Percentiles rank a stretch among this genome's conserved stretches.
Conservation (phyloP, 495 filamentous ascomycete species). For the Massariosphaeria phaeospora region DNA sequence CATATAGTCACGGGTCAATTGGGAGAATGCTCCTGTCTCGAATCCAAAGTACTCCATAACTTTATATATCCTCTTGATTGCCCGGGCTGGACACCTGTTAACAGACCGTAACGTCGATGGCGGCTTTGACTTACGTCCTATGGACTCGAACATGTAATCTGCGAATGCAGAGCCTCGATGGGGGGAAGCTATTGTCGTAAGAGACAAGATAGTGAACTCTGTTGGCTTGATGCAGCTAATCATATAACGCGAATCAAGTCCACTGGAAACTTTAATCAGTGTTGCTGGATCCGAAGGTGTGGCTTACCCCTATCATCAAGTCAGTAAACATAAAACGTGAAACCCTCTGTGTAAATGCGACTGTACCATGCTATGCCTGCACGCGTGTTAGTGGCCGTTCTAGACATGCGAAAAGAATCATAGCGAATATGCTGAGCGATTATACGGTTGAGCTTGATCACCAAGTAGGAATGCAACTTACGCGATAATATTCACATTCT, state of each 20-base stretch:
- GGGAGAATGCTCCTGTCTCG: constrained; percentile 76
- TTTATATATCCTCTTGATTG: constrained; percentile 66
- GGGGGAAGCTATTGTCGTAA: constrained; percentile 85
- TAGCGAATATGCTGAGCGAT: not conserved
- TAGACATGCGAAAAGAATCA: not conserved
- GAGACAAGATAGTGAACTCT: constrained; percentile 66
- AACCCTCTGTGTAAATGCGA: too few species aligned
- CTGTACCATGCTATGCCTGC: constrained; percentile 67
- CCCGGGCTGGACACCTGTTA: constrained; percentile 18
- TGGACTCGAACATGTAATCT: constrained; percentile 71
- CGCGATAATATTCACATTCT: constrained; percentile 83
- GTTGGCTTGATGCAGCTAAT: constrained; percentile 69
- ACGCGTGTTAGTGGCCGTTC: constrained; percentile 6
- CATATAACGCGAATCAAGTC: constrained; percentile 90
- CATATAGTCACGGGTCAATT: constrained; percentile 83
- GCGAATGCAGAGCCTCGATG: constrained; percentile 78
- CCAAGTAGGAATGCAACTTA: too few species aligned
- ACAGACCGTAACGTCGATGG: not conserved
- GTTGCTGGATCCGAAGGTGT: not conserved
- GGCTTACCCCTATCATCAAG: constrained; percentile 16
- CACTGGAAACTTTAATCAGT: constrained; percentile 47
- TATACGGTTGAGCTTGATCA: too few species aligned
- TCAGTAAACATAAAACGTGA: too few species aligned
- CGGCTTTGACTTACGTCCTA: constrained; percentile 48
- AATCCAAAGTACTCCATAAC: constrained; percentile 61